Conservation (phyloP, 2,329 filamentous ascomycete genomes). For the Monosporascus ibericus region DNA sequence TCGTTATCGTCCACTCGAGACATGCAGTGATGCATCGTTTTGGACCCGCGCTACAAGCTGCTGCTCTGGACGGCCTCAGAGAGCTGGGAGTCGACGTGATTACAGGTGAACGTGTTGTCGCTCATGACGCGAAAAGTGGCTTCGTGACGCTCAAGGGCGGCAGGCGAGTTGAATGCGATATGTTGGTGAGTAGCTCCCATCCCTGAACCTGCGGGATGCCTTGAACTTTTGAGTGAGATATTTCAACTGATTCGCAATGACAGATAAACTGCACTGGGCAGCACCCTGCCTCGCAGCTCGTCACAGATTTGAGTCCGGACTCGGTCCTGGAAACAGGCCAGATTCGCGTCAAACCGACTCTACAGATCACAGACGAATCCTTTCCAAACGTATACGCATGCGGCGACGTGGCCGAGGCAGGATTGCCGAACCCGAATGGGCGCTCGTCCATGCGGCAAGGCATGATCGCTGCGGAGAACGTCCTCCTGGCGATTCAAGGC, state of each 20-base stretch:
- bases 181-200: slow-evolving; percentile 32
- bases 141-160: slow-evolving; percentile 40
- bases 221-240: background rate
- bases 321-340: slow-evolving; percentile 41
- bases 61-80: slow-evolving; percentile 34
- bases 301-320: slow-evolving; percentile 36
- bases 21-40: slow-evolving; percentile 46
- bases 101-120: slow-evolving; percentile 41
- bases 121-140: slow-evolving; percentile 28
- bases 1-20: slow-evolving; percentile 54
- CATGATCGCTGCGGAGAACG: slow-evolving; percentile 46
- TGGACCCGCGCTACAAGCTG: slow-evolving; percentile 33
- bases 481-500: slow-evolving; percentile 40
- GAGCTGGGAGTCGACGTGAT: slow-evolving; percentile 43
- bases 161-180: slow-evolving; percentile 40
- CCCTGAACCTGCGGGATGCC: background rate
- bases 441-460: slow-evolving; percentile 50
- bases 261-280: slow-evolving; percentile 57
- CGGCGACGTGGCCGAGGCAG: slow-evolving; percentile 56
- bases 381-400: slow-evolving; percentile 52
- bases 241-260: slow-evolving; percentile 3
- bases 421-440: slow-evolving; percentile 45
- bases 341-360: slow-evolving; percentile 47
- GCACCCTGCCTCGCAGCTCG: slow-evolving; percentile 45
- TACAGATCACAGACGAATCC: slow-evolving; percentile 46